phyloP scores from a whole-genome alignment of 768 basidiomycete genomes.

The Trametes cubensis region DNA sequence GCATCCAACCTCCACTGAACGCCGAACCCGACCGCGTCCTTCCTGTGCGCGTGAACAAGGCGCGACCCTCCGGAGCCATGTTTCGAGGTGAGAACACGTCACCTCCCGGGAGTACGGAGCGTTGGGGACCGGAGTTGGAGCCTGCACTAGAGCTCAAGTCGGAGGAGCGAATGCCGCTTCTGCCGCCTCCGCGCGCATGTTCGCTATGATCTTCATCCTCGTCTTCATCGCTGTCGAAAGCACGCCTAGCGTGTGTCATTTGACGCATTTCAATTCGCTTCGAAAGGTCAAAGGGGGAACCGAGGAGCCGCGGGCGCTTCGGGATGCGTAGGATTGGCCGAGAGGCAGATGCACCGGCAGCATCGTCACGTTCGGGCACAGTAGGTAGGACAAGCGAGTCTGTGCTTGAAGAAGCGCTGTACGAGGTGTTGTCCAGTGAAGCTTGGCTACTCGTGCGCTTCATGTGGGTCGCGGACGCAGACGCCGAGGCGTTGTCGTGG shows the following conservation, averaged over 20 bases:
- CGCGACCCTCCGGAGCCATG: neutral
- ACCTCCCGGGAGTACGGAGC: slow-evolving; percentile 22
- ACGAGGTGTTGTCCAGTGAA: slow-evolving; percentile 19
- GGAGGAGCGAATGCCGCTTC: slow-evolving; percentile 4
- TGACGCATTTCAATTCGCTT: slow-evolving; percentile 18
- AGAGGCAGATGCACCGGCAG: neutral
- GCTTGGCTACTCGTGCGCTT: slow-evolving; percentile 30
- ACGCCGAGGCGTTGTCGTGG: slow-evolving; percentile 3
- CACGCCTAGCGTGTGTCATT: neutral
- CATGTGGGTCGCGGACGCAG: neutral
- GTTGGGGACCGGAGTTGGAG: slow-evolving; percentile 20
- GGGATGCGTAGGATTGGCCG: slow-evolving; percentile 24
- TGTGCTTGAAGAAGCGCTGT: slow-evolving; percentile 10
- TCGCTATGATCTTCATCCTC: slow-evolving; percentile 5
- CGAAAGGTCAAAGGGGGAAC: slow-evolving; percentile 28
- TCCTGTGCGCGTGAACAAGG: neutral
- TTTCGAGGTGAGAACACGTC: slow-evolving; percentile 24
- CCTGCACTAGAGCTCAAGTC: slow-evolving; percentile 18
- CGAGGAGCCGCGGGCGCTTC: slow-evolving; percentile 28
- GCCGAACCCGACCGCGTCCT: neutral
- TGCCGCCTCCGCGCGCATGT: neutral
- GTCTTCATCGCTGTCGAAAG: slow-evolving; percentile 10
- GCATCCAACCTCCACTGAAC: slow-evolving; percentile 13
- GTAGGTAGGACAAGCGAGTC: slow-evolving; percentile 8
- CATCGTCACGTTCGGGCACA: neutral